phyloP scores from a whole-genome alignment of 164 flowering plant genomes.

The Berberis vulgaris region DNA sequence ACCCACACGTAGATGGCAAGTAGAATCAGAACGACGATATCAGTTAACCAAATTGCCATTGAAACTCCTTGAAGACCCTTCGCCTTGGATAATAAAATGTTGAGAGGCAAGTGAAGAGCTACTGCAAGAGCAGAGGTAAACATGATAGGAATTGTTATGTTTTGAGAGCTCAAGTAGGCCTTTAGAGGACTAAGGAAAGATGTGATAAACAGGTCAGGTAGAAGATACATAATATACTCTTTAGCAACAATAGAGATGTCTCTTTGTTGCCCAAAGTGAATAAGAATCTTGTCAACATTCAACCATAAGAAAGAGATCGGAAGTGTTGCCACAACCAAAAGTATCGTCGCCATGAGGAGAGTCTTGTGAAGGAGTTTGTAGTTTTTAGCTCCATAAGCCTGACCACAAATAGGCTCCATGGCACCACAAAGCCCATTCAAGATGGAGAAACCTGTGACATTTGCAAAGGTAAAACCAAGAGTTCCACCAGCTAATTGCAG shows the following conservation, averaged over 20 bases:
- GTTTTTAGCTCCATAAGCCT: conserved; percentile 81
- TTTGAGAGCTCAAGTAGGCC: conserved; percentile 71
- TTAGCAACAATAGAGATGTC: conserved; percentile 54
- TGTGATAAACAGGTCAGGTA: conserved; percentile 65
- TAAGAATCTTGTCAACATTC: conserved; percentile 57
- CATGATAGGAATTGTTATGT: conserved; percentile 60
- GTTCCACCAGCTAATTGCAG: conserved; percentile 72
- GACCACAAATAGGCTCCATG: conserved; percentile 95
- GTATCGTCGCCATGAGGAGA: conserved; percentile 49
- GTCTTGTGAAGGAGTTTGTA: conserved; percentile 74
- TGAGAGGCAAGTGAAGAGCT: conserved; percentile 56
- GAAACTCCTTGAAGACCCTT: conserved; percentile 66
- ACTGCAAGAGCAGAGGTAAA: conserved; percentile 53
- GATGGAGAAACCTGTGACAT: conserved; percentile 82
- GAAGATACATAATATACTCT: conserved; percentile 46
- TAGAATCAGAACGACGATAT: conserved; percentile 35
- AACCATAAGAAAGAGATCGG: conserved; percentile 75
- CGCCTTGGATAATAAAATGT: conserved; percentile 44
- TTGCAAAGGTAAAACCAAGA: conserved; percentile 84
- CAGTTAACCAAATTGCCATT: conserved; percentile 68
- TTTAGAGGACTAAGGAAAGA: conserved; percentile 72
- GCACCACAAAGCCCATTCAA: conserved; percentile 77
- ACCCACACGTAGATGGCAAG: conserved; percentile 35
- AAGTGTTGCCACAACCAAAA: conserved; percentile 41
- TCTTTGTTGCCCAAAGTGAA: conserved; percentile 56